These are phyloP conservation scores for Hura crepitans DNA, from an alignment of 441 rosid species.

Conservation along the genomic window DNA sequence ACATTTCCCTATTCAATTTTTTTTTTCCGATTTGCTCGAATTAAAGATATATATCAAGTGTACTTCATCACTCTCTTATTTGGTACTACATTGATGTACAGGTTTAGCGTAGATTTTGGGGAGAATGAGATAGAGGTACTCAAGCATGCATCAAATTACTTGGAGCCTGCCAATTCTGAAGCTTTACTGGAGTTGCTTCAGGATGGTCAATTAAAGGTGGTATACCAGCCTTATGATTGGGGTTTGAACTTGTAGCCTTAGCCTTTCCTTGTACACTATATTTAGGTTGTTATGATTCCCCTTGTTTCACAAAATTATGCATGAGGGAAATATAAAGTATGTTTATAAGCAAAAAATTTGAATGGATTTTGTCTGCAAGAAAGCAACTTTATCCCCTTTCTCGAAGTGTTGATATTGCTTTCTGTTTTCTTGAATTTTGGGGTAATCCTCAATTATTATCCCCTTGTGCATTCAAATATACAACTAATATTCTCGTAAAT, in stretches of 20 bases:
- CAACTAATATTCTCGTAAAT: neutral
- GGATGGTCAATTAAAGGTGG: constrained; percentile 52
- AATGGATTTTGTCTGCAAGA: neutral
- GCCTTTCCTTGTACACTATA: constrained; percentile 18
- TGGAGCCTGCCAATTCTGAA: constrained; percentile 57
- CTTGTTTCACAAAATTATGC: constrained; percentile 12
- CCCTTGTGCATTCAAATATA: neutral
- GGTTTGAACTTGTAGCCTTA: constrained; percentile 50
- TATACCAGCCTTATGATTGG: constrained; percentile 74
- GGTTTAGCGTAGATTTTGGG: constrained; percentile 75
- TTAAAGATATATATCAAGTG: neutral
- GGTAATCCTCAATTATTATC: neutral
- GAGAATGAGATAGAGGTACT: constrained; percentile 60
- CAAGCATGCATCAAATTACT: constrained; percentile 65
- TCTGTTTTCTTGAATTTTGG: neutral
- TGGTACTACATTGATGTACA: constrained; percentile 19
- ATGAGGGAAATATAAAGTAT: constrained; percentile 17
- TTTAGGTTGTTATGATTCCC: constrained; percentile 18
- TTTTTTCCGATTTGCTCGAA: neutral
- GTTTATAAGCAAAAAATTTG: neutral
- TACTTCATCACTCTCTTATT: neutral
- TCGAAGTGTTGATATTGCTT: neutral
- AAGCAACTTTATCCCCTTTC: constrained; percentile 11
- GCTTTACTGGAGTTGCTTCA: constrained; percentile 56
- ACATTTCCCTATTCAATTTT: neutral